Evolutionary conservation across 2,329 filamentous ascomycete genomes (phyloP), one percentile per base, ranked within the genome.

Genomic region (Ophiostoma sp.): DNA sequence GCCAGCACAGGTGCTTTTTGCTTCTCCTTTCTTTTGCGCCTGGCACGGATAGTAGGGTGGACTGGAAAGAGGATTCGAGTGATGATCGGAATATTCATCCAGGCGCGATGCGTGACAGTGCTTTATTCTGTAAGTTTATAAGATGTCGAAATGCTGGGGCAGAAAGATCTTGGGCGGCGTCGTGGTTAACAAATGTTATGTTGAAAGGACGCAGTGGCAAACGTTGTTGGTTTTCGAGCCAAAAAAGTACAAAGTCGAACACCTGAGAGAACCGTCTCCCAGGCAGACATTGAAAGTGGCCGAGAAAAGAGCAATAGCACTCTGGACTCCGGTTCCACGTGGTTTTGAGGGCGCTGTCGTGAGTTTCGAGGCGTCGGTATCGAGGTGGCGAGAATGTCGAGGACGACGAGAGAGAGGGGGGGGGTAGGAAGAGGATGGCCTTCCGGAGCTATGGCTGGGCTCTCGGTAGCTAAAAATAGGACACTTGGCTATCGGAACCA

Each of bases 241-340:
- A 15, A 20, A 39, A 13, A 65, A 23, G 35, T 11, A 65, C 35
- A 65, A 65, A 65, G 62, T 65, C 35, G 62, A 23, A 23, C 62
- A 65, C 62, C 62, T 39, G 62, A 65, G 35, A 65, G 62, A 65
- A 20, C 8, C 15, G 62, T 36, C 62, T 39, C 62, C 35, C 62
- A 65, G 62, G 62, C 35, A 65, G 62, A 65, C 62, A 65, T 65
- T 65, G 62, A 65, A 65, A 65, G 62, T 23, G 35, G 62, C 41
- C 62, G 35, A 35, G 20, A 23, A 39, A 13, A 27, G 57, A 13
- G 27, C 52, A 33, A 62, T 1, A 62, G 11, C 23, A 62, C 11
- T 31, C 57, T 62, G 15, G 15, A 20, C 54, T 20, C 20, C 35
- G 13, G 35, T 39, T 39, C 35, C 52, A 27, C 57, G 57, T 62